phyloP scores from a whole-genome alignment of 2,329 filamentous ascomycete genomes.

The Lojkania enalia region DNA sequence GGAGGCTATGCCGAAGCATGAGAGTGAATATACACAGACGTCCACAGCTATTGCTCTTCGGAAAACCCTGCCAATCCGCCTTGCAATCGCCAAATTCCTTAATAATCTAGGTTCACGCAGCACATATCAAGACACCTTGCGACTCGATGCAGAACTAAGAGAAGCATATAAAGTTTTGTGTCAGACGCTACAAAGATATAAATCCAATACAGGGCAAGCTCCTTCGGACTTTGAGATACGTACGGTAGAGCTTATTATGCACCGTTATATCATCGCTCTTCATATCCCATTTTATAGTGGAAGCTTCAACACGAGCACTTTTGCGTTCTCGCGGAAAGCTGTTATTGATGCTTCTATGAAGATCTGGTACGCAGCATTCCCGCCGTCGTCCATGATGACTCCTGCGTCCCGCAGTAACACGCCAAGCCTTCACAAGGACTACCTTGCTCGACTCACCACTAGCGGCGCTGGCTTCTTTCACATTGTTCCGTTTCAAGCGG shows the following conservation, averaged over 20 bases:
- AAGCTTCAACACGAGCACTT: constrained; percentile 24
- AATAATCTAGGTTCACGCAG: constrained; percentile 27
- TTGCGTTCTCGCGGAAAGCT: constrained; percentile 32
- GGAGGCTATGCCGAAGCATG: constrained; percentile 31
- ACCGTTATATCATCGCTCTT: constrained; percentile 30
- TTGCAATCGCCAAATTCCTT: constrained; percentile 39
- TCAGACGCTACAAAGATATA: constrained; percentile 19
- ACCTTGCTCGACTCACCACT: constrained; percentile 25
- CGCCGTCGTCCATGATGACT: not conserved
- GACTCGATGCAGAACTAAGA: constrained; percentile 25
- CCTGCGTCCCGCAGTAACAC: not conserved
- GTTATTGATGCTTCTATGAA: constrained; percentile 31
- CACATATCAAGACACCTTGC: constrained; percentile 34
- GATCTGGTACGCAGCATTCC: constrained; percentile 26
- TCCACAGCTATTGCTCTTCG: constrained; percentile 44
- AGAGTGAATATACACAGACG: constrained; percentile 35
- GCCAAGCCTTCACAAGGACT: not conserved
- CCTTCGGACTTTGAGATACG: constrained; percentile 22
- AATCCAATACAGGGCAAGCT: not conserved
- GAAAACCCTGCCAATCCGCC: constrained; percentile 42
- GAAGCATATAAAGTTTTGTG: constrained; percentile 25
- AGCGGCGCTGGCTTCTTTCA: constrained; percentile 31
- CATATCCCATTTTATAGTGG: constrained; percentile 31
- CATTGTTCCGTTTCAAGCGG: constrained; percentile 25
- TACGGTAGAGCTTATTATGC: constrained; percentile 29